Base-by-base conservation (phyloP, 164 flowering plant genomes). In the Taxillus chinensis region DNA sequence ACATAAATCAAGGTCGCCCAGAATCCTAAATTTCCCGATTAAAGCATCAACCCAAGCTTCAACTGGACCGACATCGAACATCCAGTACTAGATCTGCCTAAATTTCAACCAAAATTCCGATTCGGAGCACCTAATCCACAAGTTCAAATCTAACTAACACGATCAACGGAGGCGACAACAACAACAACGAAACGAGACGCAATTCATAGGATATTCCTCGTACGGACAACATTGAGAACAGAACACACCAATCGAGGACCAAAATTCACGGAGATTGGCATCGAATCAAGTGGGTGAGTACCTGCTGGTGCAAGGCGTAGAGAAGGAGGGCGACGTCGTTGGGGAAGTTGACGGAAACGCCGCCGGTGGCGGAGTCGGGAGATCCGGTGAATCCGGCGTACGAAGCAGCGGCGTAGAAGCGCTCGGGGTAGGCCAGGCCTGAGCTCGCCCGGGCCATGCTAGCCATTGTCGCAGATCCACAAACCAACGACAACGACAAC, bases 401-500 rank as follows among this genome's bases (percentile, higher is more conserved):
- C 5, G 97, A 66, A 2, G 97, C 92, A n/a, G 99, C 99, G 3
- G 96, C 95, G 71, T 80, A 85, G 75, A 95, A 95, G 37, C 95
- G 79, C 55, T 91, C 96, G 2, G 99, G 97, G 67, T 95, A 91
- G 5, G 96, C 87, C 68, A 89, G 83, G 70, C 90, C 89, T 51
- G 92, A 82, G 81, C 82, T 83, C 55, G 82, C 86, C 79, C 97
- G 80, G 68, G 87, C 83, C 95, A 90, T 38, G 41, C 5, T 83
- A 61, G 86, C 77, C 85, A 79, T 84, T 12, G 45, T 16, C 5
- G 45, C 46, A 42, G 61, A 58, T 58, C 61, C 46, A 58, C 45
- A 5, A 27, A 54, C 37, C 3, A 12, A 37, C 7, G 54, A 51
- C 17, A 14, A 11, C 5, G 51, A 5, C 14, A n/a, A 5, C 8